Evolutionary conservation across 176 grass and related monocot genomes (phyloP).

Genomic region (Aegilops speltoides): DNA sequence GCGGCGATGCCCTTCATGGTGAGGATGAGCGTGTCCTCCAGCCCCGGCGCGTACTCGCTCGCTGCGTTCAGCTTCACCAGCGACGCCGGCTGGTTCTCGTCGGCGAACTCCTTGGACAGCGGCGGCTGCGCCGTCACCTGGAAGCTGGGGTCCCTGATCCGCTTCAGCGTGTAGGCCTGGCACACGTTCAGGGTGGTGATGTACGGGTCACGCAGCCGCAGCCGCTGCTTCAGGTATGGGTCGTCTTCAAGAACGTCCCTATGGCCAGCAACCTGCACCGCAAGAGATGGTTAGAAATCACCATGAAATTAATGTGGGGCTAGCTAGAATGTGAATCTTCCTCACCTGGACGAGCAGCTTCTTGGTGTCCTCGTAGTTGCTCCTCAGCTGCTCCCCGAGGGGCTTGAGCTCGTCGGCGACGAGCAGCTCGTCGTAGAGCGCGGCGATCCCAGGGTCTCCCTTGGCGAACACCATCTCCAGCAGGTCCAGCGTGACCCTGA

Average conservation of each 20-base stretch:
- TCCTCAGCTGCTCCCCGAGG: slow-evolving; percentile 66
- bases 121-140: slow-evolving; percentile 1
- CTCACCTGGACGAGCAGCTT: slow-evolving; percentile 67
- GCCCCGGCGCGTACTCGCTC: slow-evolving; percentile 61
- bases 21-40: slow-evolving; percentile 82
- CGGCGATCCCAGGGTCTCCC: slow-evolving; percentile 79
- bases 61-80: slow-evolving; percentile 56
- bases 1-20: slow-evolving; percentile 90
- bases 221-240: slow-evolving; percentile 58
- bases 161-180: slow-evolving; percentile 72
- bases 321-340: background rate
- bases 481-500: slow-evolving; percentile 85
- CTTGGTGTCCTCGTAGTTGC: slow-evolving; percentile 55
- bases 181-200: slow-evolving; percentile 65
- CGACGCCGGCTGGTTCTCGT: slow-evolving; percentile 28
- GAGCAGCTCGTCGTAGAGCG: slow-evolving; percentile 66
- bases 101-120: slow-evolving; percentile 48
- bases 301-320: background rate
- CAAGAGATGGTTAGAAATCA: background rate
- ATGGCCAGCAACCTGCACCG: slow-evolving; percentile 51
- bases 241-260: slow-evolving; percentile 53
- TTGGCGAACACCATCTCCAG: slow-evolving; percentile 98
- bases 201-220: slow-evolving; percentile 54
- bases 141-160: slow-evolving; percentile 51
- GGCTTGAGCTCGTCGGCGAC: slow-evolving; percentile 54